phyloP scores from a whole-genome alignment of 805 yeast genomes.

The Yamadazyma olivae region DNA sequence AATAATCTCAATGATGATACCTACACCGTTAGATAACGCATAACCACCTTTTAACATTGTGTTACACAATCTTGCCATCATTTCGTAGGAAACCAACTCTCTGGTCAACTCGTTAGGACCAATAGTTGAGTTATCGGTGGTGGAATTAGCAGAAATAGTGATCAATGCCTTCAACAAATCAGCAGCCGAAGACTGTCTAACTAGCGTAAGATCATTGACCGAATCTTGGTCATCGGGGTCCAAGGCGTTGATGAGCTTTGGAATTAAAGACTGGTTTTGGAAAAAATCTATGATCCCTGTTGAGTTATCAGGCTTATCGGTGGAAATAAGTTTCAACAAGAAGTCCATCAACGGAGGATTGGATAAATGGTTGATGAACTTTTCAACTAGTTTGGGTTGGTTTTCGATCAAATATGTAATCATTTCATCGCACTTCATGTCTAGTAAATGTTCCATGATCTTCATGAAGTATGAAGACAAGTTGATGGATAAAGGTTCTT shows the following conservation, averaged over 20 bases:
- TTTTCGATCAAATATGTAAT: slow-evolving; percentile 41
- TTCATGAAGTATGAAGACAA: slow-evolving; percentile 88
- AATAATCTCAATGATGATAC: slow-evolving; percentile 44
- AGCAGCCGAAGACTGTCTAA: slow-evolving; percentile 41
- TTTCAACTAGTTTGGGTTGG: slow-evolving; percentile 38
- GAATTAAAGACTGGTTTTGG: slow-evolving; percentile 37
- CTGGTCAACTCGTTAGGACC: slow-evolving; percentile 47
- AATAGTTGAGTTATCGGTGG: slow-evolving; percentile 43
- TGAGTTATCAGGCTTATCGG: slow-evolving; percentile 45
- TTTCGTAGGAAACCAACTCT: slow-evolving; percentile 37
- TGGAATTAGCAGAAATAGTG: slow-evolving; percentile 45
- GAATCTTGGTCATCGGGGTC: slow-evolving; percentile 17
- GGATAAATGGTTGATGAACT: slow-evolving; percentile 41
- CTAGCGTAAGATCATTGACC: slow-evolving; percentile 18
- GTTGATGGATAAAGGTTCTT: slow-evolving; percentile 65
- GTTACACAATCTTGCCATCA: slow-evolving; percentile 32
- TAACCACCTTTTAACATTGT: slow-evolving; percentile 46
- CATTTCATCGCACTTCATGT: slow-evolving; percentile 49
- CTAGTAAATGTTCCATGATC: slow-evolving; percentile 66
- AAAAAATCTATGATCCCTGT: slow-evolving; percentile 46
- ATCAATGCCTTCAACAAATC: slow-evolving; percentile 44
- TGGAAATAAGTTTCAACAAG: slow-evolving; percentile 39
- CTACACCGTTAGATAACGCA: slow-evolving; percentile 48
- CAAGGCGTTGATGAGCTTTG: slow-evolving; percentile 31
- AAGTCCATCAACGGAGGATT: slow-evolving; percentile 48